phyloP scores from a whole-genome alignment of 2,329 filamentous ascomycete species.

The Arthroderma sp. region DNA sequence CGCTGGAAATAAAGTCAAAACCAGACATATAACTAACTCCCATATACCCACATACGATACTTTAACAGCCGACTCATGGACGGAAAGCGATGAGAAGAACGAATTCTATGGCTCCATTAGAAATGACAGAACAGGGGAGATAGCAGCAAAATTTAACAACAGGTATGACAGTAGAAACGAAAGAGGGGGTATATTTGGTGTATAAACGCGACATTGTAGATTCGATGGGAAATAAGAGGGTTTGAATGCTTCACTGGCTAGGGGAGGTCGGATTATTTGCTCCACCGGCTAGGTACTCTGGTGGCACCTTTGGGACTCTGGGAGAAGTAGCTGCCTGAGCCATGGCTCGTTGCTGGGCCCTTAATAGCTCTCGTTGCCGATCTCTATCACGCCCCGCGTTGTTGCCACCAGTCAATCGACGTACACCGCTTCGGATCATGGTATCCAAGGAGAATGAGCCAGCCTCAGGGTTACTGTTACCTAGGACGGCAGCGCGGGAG shows the following conservation, averaged over 20 bases:
- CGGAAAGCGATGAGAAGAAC: not conserved
- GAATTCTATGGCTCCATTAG: not conserved
- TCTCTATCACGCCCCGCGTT: constrained; percentile 33
- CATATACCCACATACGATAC: not conserved
- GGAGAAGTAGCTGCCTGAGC: constrained; percentile 27
- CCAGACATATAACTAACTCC: not conserved
- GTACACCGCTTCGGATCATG: constrained; percentile 37
- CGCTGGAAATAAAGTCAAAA: not conserved
- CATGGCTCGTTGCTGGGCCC: constrained; percentile 33
- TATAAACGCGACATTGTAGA: not conserved
- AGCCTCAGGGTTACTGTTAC: constrained; percentile 22
- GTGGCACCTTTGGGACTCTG: constrained; percentile 37
- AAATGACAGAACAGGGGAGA: not conserved
- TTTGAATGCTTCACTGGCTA: not conserved
- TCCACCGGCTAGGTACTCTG: constrained; percentile 33
- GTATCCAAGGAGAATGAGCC: constrained; percentile 35
- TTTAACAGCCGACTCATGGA: not conserved
- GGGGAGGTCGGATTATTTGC: constrained; percentile 4
- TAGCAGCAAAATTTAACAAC: not conserved
- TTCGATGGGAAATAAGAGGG: not conserved
- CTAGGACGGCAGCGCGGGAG: constrained; percentile 10
- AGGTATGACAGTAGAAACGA: not conserved
- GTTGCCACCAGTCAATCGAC: constrained; percentile 36
- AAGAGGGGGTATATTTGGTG: not conserved
- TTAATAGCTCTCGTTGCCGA: constrained; percentile 33